phyloP scores from a whole-genome alignment of 2,329 filamentous ascomycete genomes.

The Arthrobotrys megalospora region DNA sequence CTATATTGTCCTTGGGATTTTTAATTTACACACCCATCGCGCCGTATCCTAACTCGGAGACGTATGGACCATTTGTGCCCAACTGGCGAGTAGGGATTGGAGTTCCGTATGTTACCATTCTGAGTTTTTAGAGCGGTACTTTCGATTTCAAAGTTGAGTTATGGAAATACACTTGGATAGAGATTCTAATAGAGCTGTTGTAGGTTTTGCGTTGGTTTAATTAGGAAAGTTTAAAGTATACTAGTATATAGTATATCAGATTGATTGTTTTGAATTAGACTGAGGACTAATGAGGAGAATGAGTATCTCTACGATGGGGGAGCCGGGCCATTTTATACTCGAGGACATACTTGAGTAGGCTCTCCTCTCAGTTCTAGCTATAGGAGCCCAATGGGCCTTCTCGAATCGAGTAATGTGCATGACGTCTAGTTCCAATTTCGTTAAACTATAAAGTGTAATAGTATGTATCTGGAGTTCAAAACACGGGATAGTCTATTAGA shows the following conservation, averaged over 20 bases:
- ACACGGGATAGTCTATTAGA: slow-evolving; percentile 1
- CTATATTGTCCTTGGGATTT: background rate
- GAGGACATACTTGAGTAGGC: background rate
- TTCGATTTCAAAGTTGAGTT: background rate
- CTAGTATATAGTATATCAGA: too few relatives aligned
- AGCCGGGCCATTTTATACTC: slow-evolving; percentile 16
- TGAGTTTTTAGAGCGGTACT: background rate
- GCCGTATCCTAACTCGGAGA: slow-evolving; percentile 65
- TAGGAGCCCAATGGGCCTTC: slow-evolving; percentile 14
- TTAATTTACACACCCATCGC: slow-evolving; percentile 62
- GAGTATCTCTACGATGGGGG: background rate
- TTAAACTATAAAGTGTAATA: background rate
- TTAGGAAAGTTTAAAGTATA: background rate
- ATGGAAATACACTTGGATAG: too few relatives aligned
- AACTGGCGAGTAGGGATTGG: slow-evolving; percentile 64
- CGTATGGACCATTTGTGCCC: slow-evolving; percentile 65
- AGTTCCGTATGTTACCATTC: slow-evolving; percentile 55
- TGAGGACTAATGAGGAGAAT: slow-evolving; percentile 14
- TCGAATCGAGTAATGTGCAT: background rate
- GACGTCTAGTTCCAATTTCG: background rate
- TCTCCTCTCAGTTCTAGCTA: background rate
- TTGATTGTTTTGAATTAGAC: background rate
- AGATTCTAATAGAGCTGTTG: slow-evolving; percentile 4
- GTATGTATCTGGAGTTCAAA: background rate
- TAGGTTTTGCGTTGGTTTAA: slow-evolving; percentile 22